Evolutionary conservation across 345 rosid genomes (phyloP).

Genomic region (Geranium rotundifolium): DNA sequence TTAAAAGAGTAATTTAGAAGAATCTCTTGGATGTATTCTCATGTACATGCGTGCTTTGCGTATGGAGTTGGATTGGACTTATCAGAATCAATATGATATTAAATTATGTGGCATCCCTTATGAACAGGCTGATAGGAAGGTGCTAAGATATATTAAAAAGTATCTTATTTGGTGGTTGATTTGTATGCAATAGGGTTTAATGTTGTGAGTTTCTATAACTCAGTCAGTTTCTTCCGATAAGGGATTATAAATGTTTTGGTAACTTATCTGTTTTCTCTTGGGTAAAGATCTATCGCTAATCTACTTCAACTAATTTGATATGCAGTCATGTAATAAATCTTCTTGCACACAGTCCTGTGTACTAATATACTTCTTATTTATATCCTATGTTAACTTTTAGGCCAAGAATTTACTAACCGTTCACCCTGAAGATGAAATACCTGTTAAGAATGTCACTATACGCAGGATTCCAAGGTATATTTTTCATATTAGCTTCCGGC

Average conservation of each 20-base stretch:
- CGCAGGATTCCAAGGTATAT: slow-evolving; percentile 55
- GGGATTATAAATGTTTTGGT: too few relatives aligned
- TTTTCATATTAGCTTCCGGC: not conserved
- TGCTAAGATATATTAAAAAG: too few relatives aligned
- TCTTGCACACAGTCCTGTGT: not conserved
- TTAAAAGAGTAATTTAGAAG: too few relatives aligned
- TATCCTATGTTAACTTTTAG: slow-evolving; percentile 12
- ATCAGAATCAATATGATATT: too few relatives aligned
- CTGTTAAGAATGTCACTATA: slow-evolving; percentile 42
- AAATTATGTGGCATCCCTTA: too few relatives aligned
- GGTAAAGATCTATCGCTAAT: not conserved
- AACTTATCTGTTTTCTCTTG: too few relatives aligned
- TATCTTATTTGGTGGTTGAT: too few relatives aligned
- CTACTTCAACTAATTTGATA: not conserved
- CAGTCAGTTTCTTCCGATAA: not conserved
- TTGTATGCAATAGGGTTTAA: not conserved
- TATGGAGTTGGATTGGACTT: too few relatives aligned
- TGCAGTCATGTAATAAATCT: too few relatives aligned
- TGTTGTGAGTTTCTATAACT: not conserved
- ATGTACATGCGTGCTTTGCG: too few relatives aligned
- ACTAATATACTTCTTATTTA: not conserved
- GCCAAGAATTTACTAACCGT: slow-evolving; percentile 49
- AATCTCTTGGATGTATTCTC: too few relatives aligned
- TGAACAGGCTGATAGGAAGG: too few relatives aligned
- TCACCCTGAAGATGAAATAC: slow-evolving; percentile 41